These are phyloP conservation scores for Fraxinus sp. DNA, from an alignment of 305 asterid genomes.

Conservation along the genomic window DNA sequence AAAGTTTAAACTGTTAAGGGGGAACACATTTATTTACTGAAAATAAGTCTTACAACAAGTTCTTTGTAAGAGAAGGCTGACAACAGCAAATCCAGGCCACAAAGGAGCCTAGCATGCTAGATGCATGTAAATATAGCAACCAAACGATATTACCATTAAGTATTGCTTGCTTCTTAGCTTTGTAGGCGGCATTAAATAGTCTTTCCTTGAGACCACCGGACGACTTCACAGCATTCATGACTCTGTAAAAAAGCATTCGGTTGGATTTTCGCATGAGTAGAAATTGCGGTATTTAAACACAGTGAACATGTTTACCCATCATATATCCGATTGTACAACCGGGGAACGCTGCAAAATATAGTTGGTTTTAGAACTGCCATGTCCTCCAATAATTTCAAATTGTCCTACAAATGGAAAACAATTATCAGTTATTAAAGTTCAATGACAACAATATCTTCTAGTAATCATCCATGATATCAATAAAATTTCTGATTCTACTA, in stretches of 20 bases:
- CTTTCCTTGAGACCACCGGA: slow-evolving; percentile 56
- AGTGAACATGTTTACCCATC: slow-evolving; percentile 42
- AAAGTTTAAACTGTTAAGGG: background rate
- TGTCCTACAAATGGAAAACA: slow-evolving; percentile 45
- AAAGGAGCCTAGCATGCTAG: background rate
- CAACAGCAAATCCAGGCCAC: background rate
- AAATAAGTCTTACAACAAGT: background rate
- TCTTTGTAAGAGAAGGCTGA: background rate
- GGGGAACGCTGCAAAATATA: slow-evolving; percentile 69
- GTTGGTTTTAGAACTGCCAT: slow-evolving; percentile 64
- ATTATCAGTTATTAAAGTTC: slow-evolving; percentile 8
- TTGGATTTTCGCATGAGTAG: slow-evolving; percentile 3
- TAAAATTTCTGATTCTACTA: background rate
- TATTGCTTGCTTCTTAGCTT: slow-evolving; percentile 52
- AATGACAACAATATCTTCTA: background rate
- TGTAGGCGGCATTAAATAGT: slow-evolving; percentile 57
- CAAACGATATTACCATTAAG: slow-evolving; percentile 35
- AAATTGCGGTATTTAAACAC: background rate
- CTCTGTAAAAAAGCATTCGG: slow-evolving; percentile 34
- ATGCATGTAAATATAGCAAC: background rate
- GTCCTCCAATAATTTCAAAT: slow-evolving; percentile 64
- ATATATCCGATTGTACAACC: slow-evolving; percentile 56
- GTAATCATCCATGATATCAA: background rate
- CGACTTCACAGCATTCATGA: slow-evolving; percentile 43
- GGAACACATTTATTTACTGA: background rate